Percentiles rank a stretch among this genome's conserved stretches.
Conservation (phyloP, 2,329 filamentous ascomycete species). For the Xylaria sp. region DNA sequence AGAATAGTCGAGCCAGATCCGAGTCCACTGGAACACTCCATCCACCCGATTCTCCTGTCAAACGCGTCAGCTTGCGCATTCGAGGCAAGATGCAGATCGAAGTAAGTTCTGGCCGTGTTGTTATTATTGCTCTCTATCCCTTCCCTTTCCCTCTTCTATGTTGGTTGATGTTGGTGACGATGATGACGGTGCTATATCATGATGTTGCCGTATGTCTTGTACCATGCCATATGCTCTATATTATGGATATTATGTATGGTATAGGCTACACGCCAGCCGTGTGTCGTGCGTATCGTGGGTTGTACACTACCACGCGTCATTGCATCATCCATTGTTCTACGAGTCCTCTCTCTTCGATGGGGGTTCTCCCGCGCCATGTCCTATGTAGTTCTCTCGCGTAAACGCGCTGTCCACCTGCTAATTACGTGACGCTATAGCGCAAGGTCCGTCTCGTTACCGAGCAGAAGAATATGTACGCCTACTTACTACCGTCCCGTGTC, state of each 20-base stretch:
- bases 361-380: too few species aligned
- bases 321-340: neutral
- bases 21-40: neutral
- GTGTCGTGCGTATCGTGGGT: neutral
- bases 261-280: neutral
- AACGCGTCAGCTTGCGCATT: conserved; percentile 4
- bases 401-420: conserved; percentile 33
- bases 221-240: neutral
- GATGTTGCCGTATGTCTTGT: neutral
- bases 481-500: neutral
- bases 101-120: conserved; percentile 36
- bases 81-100: conserved; percentile 45
- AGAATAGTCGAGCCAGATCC: neutral
- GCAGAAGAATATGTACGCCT: conserved; percentile 83
- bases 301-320: neutral
- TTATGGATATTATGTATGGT: neutral
- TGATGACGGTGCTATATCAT: neutral
- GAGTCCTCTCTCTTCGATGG: neutral
- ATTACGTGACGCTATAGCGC: conserved; percentile 68
- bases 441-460: conserved; percentile 93
- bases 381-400: neutral
- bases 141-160: neutral
- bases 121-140: neutral
- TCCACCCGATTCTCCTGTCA: neutral
- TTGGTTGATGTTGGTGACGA: too few species aligned